Evolutionary conservation across 441 rosid genomes (phyloP).

Genomic region (Raphanus hybrid): DNA sequence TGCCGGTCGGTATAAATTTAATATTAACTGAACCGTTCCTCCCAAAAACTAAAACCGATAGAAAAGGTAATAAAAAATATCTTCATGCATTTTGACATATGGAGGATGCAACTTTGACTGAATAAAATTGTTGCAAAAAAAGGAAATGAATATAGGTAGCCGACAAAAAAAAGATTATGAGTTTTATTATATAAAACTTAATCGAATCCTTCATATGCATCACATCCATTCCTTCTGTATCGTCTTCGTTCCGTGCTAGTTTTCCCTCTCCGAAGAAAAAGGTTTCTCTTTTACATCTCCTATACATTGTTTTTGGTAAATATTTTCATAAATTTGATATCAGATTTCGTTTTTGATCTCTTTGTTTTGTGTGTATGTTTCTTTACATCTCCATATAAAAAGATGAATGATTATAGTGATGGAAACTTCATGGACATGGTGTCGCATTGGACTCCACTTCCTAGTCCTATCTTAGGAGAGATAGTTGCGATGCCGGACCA

Average conservation of each 20-base stretch:
- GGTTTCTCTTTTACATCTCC: not conserved
- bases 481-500: conserved; percentile 13
- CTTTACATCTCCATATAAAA: not conserved
- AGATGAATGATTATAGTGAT: conserved; percentile 27
- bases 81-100: not conserved
- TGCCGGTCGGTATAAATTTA: not conserved
- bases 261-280: not conserved
- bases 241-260: not conserved
- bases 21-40: not conserved
- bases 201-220: not conserved
- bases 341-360: not conserved
- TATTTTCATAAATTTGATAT: conserved; percentile 2
- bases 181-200: not conserved
- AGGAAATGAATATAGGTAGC: not conserved
- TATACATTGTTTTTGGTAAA: not conserved
- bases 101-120: not conserved
- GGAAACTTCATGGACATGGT: conserved; percentile 16
- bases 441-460: conserved; percentile 4
- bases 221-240: not conserved
- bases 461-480: conserved; percentile 11
- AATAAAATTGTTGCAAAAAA: not conserved
- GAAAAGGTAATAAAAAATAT: not conserved
- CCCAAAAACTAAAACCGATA: not conserved
- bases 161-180: not conserved
- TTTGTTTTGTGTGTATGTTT: not conserved